Conservation (phyloP, 108 stramenopile genomes). For the Fragilaria crotonensis region DNA sequence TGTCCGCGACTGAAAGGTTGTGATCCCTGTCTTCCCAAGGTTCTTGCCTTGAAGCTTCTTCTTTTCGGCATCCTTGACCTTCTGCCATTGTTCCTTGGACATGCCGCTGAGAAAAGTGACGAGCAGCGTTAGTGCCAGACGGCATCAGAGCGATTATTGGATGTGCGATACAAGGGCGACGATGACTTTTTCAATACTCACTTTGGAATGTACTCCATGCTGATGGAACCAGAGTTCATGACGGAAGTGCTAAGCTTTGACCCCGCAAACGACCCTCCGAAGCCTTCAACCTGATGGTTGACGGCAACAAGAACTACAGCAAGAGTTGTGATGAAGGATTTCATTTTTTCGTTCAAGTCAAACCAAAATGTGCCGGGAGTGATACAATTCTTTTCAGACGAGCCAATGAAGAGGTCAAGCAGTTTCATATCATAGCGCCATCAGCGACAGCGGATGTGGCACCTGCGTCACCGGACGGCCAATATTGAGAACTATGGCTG, state of each 20-base stretch:
- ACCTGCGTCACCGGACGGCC: too few relatives aligned
- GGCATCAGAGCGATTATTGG: background rate
- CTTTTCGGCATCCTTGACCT: slow-evolving; percentile 68
- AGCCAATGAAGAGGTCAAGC: too few relatives aligned
- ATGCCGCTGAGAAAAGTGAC: slow-evolving; percentile 34
- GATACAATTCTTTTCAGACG: too few relatives aligned
- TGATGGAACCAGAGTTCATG: slow-evolving; percentile 23
- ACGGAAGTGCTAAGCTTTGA: slow-evolving; percentile 21
- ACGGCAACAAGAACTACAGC: too few relatives aligned
- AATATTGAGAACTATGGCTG: too few relatives aligned
- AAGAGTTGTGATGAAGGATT: too few relatives aligned
- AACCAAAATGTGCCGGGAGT: too few relatives aligned
- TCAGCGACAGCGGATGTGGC: too few relatives aligned
- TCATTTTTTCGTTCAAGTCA: too few relatives aligned
- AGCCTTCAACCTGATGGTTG: too few relatives aligned
- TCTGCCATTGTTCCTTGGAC: slow-evolving; percentile 72
- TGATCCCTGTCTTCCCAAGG: slow-evolving; percentile 73
- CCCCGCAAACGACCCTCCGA: slow-evolving; percentile 38
- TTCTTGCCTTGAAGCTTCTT: slow-evolving; percentile 72
- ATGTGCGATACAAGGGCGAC: background rate
- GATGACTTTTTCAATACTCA: slow-evolving; percentile 13
- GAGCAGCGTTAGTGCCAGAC: background rate
- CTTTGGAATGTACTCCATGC: slow-evolving; percentile 66
- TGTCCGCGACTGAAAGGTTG: slow-evolving; percentile 73
- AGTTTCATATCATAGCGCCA: too few relatives aligned